phyloP scores from a whole-genome alignment of 2,329 filamentous ascomycete species.

The Keithomyces neogunnii region DNA sequence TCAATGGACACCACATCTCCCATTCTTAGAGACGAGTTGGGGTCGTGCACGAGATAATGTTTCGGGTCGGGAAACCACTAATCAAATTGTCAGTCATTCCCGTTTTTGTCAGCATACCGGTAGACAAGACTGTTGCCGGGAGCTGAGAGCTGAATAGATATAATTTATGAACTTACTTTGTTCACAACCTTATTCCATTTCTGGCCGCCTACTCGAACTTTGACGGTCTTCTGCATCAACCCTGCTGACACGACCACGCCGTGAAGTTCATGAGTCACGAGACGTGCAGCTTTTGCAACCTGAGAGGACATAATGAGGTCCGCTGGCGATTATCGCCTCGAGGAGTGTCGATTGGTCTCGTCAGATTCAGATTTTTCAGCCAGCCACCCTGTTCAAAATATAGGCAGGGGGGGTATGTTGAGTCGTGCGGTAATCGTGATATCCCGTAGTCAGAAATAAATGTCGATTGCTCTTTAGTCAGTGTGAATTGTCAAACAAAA shows the following conservation, averaged over 20 bases:
- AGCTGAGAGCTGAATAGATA: neutral
- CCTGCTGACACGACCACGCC: constrained; percentile 73
- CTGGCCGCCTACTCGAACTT: constrained; percentile 62
- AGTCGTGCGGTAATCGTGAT: no score
- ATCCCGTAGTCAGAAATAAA: no score
- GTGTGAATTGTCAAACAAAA: no score
- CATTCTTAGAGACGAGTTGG: constrained; percentile 60
- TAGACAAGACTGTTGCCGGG: neutral
- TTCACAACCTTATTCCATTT: constrained; percentile 65
- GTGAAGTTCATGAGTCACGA: constrained; percentile 42
- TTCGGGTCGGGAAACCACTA: constrained; percentile 54
- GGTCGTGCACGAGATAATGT: constrained; percentile 70
- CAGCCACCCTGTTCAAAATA: neutral
- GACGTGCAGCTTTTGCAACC: constrained; percentile 32
- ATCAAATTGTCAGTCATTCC: neutral
- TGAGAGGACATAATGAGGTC: constrained; percentile 28
- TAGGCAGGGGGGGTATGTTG: neutral
- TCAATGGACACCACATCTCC: constrained; percentile 70
- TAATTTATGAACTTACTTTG: constrained; percentile 45
- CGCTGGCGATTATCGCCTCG: neutral
- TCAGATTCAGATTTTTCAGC: neutral
- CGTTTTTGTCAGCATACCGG: neutral
- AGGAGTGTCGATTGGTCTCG: neutral
- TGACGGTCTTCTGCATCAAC: constrained; percentile 70
- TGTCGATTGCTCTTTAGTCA: no score